Conservation (phyloP, 2,329 filamentous ascomycete genomes). For the Ophiognomonia clavigignenti-juglandacearum region DNA sequence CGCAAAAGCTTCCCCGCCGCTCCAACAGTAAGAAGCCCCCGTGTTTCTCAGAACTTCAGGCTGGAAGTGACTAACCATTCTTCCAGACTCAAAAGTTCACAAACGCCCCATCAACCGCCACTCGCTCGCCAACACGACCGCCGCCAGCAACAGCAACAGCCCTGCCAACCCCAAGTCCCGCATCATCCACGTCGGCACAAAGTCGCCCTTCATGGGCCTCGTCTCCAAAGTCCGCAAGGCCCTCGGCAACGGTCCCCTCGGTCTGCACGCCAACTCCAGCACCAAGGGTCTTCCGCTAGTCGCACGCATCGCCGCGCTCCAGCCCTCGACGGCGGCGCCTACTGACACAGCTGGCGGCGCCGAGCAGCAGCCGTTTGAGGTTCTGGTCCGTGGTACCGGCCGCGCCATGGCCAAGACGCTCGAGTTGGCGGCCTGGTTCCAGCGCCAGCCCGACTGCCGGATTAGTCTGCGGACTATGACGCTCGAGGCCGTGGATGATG, state of each 20-base stretch:
- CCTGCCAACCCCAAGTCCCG: constrained; percentile 17
- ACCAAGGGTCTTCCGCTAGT: constrained; percentile 40
- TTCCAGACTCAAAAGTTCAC: constrained; percentile 41
- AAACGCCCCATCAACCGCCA: constrained; percentile 42
- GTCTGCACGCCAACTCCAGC: constrained; percentile 37
- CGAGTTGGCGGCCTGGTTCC: constrained; percentile 60
- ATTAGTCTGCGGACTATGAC: constrained; percentile 60
- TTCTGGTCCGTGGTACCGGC: constrained; percentile 59
- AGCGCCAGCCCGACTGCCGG: constrained; percentile 52
- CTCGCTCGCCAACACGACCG: constrained; percentile 27
- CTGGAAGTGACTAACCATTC: constrained; percentile 15
- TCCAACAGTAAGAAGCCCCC: constrained; percentile 22
- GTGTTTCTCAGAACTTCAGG: background rate
- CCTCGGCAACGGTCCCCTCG: constrained; percentile 48
- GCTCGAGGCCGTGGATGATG: constrained; percentile 63
- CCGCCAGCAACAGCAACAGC: background rate
- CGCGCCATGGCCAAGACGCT: constrained; percentile 61
- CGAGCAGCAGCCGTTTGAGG: constrained; percentile 24
- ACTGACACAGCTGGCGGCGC: constrained; percentile 24
- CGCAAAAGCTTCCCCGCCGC: constrained; percentile 31
- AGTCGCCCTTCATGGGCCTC: constrained; percentile 63
- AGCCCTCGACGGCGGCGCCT: constrained; percentile 23
- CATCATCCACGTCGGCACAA: constrained; percentile 60
- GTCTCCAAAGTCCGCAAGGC: constrained; percentile 61
- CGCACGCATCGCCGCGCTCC: constrained; percentile 40